These are phyloP conservation scores for Solanum paucissectum DNA, from an alignment of 257 asterid species.

Conservation along the genomic window DNA sequence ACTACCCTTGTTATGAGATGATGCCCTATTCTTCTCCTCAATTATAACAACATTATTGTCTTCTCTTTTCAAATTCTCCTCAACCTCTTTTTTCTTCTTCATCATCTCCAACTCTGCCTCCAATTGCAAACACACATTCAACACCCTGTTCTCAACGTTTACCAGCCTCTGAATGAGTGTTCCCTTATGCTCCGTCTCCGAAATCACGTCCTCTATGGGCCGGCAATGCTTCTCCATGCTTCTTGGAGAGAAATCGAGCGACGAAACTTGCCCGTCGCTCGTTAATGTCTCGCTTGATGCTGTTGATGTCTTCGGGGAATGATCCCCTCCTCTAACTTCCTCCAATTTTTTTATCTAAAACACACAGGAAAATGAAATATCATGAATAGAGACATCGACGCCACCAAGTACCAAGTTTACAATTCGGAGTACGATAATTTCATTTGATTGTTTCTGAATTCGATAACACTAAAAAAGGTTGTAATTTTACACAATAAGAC, in stretches of 20 bases:
- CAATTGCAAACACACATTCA: slow-evolving; percentile 41
- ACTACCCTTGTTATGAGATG: slow-evolving; percentile 18
- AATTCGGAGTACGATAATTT: too few relatives aligned
- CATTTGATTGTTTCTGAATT: too few relatives aligned
- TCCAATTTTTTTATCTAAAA: slow-evolving; percentile 53
- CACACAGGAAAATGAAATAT: not conserved
- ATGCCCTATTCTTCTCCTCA: slow-evolving; percentile 4
- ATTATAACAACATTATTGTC: not conserved
- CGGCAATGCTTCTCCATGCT: slow-evolving; percentile 51
- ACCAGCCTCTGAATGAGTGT: slow-evolving; percentile 42
- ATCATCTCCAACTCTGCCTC: slow-evolving; percentile 33
- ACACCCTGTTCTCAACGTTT: slow-evolving; percentile 50
- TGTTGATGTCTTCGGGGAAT: slow-evolving; percentile 49
- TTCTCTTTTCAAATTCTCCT: slow-evolving; percentile 10
- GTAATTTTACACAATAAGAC: too few relatives aligned
- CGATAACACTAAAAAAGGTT: too few relatives aligned
- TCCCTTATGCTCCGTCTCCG: slow-evolving; percentile 56
- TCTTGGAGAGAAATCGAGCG: slow-evolving; percentile 33
- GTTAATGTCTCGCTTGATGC: slow-evolving; percentile 28
- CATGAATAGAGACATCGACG: too few relatives aligned
- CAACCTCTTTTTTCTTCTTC: slow-evolving; percentile 6
- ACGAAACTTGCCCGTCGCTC: slow-evolving; percentile 31
- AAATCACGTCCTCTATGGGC: slow-evolving; percentile 45
- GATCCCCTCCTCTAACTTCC: slow-evolving; percentile 25
- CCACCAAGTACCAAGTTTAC: too few relatives aligned